Evolutionary conservation across 164 flowering plant genomes (phyloP).

Genomic region (Saururus chinensis): DNA sequence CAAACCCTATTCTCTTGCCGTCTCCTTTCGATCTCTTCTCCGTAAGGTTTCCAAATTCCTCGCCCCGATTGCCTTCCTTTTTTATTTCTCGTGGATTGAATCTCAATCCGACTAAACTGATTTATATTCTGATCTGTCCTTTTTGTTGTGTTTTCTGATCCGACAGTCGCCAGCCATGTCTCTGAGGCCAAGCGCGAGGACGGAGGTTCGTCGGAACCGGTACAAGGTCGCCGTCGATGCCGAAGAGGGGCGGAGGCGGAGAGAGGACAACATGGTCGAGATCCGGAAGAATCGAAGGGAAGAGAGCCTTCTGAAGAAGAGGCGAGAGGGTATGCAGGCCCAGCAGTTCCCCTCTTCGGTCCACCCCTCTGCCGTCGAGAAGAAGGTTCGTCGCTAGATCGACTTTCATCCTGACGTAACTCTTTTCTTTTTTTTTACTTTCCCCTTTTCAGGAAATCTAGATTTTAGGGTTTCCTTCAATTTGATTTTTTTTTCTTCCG

Average conservation of each 20-base stretch:
- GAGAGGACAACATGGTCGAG: slow-evolving; percentile 80
- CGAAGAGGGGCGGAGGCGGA: slow-evolving; percentile 65
- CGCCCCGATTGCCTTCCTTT: no score
- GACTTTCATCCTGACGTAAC: neutral
- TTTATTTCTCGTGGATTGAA: no score
- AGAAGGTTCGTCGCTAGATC: slow-evolving; percentile 26
- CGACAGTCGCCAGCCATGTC: slow-evolving; percentile 33
- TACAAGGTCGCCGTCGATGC: slow-evolving; percentile 90
- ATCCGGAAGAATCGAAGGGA: slow-evolving; percentile 68
- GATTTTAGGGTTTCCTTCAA: neutral
- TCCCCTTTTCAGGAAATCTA: no score
- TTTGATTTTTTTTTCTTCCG: neutral
- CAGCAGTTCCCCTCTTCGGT: slow-evolving; percentile 31
- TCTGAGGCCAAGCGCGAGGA: slow-evolving; percentile 54
- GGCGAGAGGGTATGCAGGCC: slow-evolving; percentile 52
- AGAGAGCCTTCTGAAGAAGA: slow-evolving; percentile 65
- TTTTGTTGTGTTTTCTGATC: neutral
- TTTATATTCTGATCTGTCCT: neutral
- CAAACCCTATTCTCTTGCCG: no score
- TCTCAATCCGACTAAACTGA: neutral
- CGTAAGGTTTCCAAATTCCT: no score
- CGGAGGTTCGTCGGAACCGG: slow-evolving; percentile 65
- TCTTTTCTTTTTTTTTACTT: no score
- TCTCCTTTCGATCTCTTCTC: no score
- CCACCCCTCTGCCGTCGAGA: slow-evolving; percentile 33